phyloP scores from a whole-genome alignment of 139 green algal species.

The Tetradesmus obliquus region DNA sequence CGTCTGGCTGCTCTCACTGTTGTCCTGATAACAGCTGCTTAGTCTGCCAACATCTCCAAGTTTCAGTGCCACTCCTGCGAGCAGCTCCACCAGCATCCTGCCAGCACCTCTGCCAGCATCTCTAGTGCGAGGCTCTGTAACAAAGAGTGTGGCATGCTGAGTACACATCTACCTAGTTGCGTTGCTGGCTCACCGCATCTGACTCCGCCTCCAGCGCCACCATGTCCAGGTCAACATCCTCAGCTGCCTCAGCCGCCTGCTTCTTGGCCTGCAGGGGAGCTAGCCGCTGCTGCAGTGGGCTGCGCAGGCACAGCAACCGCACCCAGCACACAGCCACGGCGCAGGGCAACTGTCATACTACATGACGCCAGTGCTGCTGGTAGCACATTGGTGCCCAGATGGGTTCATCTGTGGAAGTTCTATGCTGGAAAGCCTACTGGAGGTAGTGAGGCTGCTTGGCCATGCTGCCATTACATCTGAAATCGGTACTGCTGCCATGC shows the following conservation, averaged over 20 bases:
- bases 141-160: not conserved
- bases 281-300: not conserved
- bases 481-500: not conserved
- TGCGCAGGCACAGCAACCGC: not conserved
- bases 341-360: not conserved
- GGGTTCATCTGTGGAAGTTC: no score
- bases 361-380: not conserved
- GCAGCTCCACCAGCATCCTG: no score
- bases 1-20: no score
- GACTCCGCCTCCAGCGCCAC: slow-evolving; percentile 36
- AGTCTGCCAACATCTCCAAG: no score
- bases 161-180: not conserved
- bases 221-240: slow-evolving; percentile 42
- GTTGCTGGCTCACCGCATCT: slow-evolving; percentile 16
- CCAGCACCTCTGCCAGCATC: no score
- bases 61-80: no score
- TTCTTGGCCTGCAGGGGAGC: slow-evolving; percentile 36
- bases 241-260: slow-evolving; percentile 17
- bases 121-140: no score
- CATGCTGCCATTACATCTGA: not conserved
- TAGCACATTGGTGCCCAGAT: not conserved
- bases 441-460: not conserved
- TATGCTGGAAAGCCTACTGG: not conserved
- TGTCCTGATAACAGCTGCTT: no score
- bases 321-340: not conserved